A percentile compares a stretch with the other conserved stretches of the same genome.
phyloP scores from a whole-genome alignment of 768 basidiomycete species.

The Hygrophorus russula region DNA sequence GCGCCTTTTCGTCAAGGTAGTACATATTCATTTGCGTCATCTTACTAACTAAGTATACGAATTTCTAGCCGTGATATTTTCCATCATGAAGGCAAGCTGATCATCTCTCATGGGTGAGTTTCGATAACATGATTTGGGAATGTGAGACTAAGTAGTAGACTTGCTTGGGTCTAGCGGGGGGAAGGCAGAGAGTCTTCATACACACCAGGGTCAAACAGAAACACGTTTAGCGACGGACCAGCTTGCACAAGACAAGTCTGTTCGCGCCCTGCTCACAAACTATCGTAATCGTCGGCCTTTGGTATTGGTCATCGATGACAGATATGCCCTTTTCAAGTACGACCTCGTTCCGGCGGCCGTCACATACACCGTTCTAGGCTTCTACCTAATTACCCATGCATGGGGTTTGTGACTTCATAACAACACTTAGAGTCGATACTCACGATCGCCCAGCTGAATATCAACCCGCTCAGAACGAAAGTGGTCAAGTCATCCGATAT shows the following conservation, averaged over 20 bases:
- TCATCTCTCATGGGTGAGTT: constrained; percentile 79
- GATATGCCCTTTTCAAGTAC: constrained; percentile 63
- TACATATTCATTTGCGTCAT: constrained; percentile 6
- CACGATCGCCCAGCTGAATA: constrained; percentile 43
- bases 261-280: constrained; percentile 55
- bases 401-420: constrained; percentile 41
- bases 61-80: constrained; percentile 55
- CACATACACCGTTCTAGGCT: constrained; percentile 46
- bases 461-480: constrained; percentile 35
- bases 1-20: constrained; percentile 58
- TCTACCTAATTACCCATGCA: constrained; percentile 58
- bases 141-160: constrained; percentile 1
- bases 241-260: constrained; percentile 54
- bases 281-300: constrained; percentile 45
- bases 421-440: constrained; percentile 4
- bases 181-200: constrained; percentile 47
- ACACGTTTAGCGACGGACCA: constrained; percentile 51
- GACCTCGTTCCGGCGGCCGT: constrained; percentile 41
- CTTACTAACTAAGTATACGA: background rate
- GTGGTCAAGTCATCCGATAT: constrained; percentile 53
- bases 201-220: constrained; percentile 25
- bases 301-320: constrained; percentile 64
- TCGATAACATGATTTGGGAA: background rate
- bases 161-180: constrained; percentile 43
- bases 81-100: constrained; percentile 50